Evolutionary conservation across 768 basidiomycete genomes (phyloP).

Genomic region (Boletus insuetus): DNA sequence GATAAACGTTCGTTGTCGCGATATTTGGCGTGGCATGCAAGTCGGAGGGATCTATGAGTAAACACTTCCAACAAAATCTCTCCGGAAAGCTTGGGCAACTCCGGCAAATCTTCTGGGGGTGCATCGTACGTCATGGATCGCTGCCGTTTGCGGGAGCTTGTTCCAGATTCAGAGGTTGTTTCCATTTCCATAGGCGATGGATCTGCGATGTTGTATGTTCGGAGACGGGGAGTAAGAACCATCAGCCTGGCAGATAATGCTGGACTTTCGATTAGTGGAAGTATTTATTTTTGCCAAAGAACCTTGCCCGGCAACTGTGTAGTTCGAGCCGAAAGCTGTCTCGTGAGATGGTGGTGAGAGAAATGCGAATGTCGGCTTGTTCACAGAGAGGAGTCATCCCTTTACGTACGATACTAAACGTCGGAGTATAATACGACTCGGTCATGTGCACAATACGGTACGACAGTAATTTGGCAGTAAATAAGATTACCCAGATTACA

Average conservation of each 20-base stretch:
- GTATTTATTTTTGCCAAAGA: slow-evolving; percentile 20
- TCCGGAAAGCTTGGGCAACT: slow-evolving; percentile 48
- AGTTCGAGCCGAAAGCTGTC: slow-evolving; percentile 13
- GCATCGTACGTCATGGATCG: slow-evolving; percentile 32
- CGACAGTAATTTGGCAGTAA: slow-evolving; percentile 8
- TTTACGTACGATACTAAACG: slow-evolving; percentile 19
- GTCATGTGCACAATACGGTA: slow-evolving; percentile 5
- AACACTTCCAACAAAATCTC: slow-evolving; percentile 65
- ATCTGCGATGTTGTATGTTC: slow-evolving; percentile 33
- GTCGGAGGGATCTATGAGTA: slow-evolving; percentile 64
- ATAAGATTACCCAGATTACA: slow-evolving; percentile 13
- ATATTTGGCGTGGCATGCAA: slow-evolving; percentile 39
- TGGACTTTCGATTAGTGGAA: slow-evolving; percentile 8
- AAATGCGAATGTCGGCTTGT: slow-evolving; percentile 10
- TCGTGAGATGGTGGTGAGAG: slow-evolving; percentile 23
- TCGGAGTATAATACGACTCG: slow-evolving; percentile 15
- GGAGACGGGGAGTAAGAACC: slow-evolving; percentile 36
- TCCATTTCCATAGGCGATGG: slow-evolving; percentile 34
- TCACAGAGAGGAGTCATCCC: slow-evolving; percentile 24
- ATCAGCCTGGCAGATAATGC: slow-evolving; percentile 21
- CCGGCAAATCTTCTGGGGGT: slow-evolving; percentile 34
- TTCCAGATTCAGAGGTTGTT: slow-evolving; percentile 21
- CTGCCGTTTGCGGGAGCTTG: slow-evolving; percentile 38
- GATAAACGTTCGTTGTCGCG: slow-evolving; percentile 58
- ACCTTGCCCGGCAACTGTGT: slow-evolving; percentile 14